These are phyloP conservation scores for Tylopilus plumbeoviolaceoides DNA, from an alignment of 768 basidiomycete species.

Conservation along the genomic window DNA sequence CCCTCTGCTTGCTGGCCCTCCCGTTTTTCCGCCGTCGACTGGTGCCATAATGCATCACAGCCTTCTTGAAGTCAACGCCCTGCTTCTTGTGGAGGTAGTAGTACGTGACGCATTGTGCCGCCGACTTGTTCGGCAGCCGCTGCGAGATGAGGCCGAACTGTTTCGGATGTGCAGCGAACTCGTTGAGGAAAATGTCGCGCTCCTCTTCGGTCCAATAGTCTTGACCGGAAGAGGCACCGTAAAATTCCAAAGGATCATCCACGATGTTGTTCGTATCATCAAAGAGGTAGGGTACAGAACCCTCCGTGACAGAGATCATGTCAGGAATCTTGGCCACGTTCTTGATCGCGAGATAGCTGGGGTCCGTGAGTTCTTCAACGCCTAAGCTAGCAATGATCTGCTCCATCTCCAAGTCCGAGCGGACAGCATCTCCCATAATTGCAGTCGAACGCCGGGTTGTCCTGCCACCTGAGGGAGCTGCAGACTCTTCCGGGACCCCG, in stretches of 20 bases:
- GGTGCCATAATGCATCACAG: slow-evolving; percentile 61
- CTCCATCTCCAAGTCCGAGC: slow-evolving; percentile 95
- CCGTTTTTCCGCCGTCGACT: slow-evolving; percentile 60
- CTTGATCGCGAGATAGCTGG: slow-evolving; percentile 76
- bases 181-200: slow-evolving; percentile 70
- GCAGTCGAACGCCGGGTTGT: slow-evolving; percentile 74
- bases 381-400: slow-evolving; percentile 94
- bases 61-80: slow-evolving; percentile 78
- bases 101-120: slow-evolving; percentile 85
- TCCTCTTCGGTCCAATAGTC: slow-evolving; percentile 89
- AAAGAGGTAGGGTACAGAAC: slow-evolving; percentile 58
- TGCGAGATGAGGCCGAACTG: slow-evolving; percentile 93
- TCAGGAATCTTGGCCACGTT: slow-evolving; percentile 90
- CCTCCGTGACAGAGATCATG: slow-evolving; percentile 72
- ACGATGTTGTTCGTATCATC: slow-evolving; percentile 87
- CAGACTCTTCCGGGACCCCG: slow-evolving; percentile 35
- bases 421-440: slow-evolving; percentile 78
- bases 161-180: slow-evolving; percentile 83
- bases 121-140: slow-evolving; percentile 76
- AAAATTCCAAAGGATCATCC: slow-evolving; percentile 73
- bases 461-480: slow-evolving; percentile 42
- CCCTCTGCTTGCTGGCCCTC: slow-evolving; percentile 69
- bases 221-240: slow-evolving; percentile 65
- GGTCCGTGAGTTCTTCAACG: slow-evolving; percentile 90
- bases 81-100: slow-evolving; percentile 96